These are phyloP conservation scores for Leccinum longicurvipes DNA, from an alignment of 768 basidiomycete species.

Conservation along the genomic window DNA sequence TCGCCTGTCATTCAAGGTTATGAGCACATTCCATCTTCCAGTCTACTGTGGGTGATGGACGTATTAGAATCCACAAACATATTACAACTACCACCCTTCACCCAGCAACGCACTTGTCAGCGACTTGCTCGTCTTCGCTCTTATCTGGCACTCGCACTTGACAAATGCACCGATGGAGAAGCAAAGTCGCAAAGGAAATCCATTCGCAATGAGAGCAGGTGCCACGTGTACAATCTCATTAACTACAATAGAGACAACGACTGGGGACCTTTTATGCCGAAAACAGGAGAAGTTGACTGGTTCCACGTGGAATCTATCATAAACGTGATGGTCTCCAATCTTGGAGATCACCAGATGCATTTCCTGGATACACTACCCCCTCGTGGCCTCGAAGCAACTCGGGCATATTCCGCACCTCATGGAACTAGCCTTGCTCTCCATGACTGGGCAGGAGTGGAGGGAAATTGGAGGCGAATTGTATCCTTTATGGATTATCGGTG, in stretches of 20 bases:
- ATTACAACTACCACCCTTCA: slow-evolving; percentile 24
- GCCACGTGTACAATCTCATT: slow-evolving; percentile 61
- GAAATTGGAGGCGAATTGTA: slow-evolving; percentile 70
- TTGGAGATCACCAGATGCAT: slow-evolving; percentile 41
- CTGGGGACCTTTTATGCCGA: slow-evolving; percentile 56
- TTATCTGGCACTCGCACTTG: slow-evolving; percentile 45
- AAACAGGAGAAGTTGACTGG: slow-evolving; percentile 53
- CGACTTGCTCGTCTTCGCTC: slow-evolving; percentile 45
- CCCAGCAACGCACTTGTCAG: slow-evolving; percentile 21
- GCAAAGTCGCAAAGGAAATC: slow-evolving; percentile 23
- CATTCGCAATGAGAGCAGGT: slow-evolving; percentile 48
- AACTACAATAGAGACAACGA: slow-evolving; percentile 49
- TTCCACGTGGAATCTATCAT: slow-evolving; percentile 58
- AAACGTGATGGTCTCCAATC: slow-evolving; percentile 51
- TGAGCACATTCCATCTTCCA: slow-evolving; percentile 34
- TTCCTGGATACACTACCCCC: slow-evolving; percentile 44
- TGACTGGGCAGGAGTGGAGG: slow-evolving; percentile 78
- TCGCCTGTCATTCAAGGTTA: slow-evolving; percentile 25
- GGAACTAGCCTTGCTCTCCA: slow-evolving; percentile 26
- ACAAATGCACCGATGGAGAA: slow-evolving; percentile 29
- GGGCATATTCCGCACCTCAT: slow-evolving; percentile 54
- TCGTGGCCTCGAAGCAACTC: slow-evolving; percentile 46
- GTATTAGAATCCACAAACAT: slow-evolving; percentile 39
- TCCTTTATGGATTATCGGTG: slow-evolving; percentile 80
- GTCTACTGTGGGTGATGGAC: slow-evolving; percentile 45